A percentile compares a stretch with the other conserved stretches of the same genome.
Conservation (phyloP, 176 grass and related monocot species). For the Carex scoparia region DNA sequence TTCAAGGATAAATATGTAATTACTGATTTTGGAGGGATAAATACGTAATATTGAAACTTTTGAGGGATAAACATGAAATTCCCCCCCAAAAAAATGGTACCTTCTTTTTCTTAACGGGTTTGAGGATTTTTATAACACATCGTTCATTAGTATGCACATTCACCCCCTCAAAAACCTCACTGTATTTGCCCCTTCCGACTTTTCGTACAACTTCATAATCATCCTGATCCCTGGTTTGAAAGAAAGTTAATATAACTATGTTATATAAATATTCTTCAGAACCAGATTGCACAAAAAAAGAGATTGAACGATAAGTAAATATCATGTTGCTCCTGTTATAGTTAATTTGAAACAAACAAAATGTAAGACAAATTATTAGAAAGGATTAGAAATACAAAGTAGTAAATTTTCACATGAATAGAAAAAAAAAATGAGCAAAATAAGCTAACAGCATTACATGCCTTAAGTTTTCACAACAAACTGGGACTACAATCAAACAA, state of each 20-base stretch:
- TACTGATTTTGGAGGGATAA: too few species aligned
- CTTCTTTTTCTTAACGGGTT: slow-evolving; percentile 86
- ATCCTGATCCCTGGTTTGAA: slow-evolving; percentile 58
- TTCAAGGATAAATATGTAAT: too few species aligned
- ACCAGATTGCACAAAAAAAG: neutral
- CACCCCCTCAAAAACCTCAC: slow-evolving; percentile 72
- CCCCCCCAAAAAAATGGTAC: slow-evolving; percentile 21
- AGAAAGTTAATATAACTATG: slow-evolving; percentile 7
- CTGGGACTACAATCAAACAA: neutral
- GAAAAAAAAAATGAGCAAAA: neutral
- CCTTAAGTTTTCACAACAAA: neutral
- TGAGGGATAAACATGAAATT: too few species aligned
- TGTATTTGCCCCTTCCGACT: slow-evolving; percentile 72
- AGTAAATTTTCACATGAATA: neutral
- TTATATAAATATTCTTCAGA: slow-evolving; percentile 13
- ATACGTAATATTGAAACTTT: too few species aligned
- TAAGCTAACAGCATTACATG: neutral
- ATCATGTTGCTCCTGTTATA: neutral
- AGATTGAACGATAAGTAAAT: neutral
- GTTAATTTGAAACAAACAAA: neutral
- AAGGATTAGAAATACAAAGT: neutral
- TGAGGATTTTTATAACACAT: slow-evolving; percentile 73
- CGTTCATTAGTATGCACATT: slow-evolving; percentile 57
- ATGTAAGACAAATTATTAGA: neutral
- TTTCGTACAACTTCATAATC: slow-evolving; percentile 70